Percentiles rank a stretch among this genome's conserved stretches.
These are phyloP conservation scores for Liquidambar formosana DNA, from an alignment of 164 flowering plant species.

Conservation along the genomic window DNA sequence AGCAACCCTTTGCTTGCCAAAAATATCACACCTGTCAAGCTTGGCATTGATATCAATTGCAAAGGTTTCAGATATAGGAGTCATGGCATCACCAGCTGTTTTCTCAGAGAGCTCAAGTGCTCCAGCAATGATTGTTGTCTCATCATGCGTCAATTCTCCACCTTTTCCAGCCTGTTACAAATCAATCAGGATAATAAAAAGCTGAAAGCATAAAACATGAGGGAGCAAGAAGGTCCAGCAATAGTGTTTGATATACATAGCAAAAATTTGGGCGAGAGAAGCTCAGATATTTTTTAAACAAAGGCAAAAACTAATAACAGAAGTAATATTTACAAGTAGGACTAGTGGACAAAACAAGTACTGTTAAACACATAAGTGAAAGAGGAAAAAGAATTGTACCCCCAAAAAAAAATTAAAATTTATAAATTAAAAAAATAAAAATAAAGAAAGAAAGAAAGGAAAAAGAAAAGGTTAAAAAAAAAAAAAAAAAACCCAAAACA, in stretches of 20 bases:
- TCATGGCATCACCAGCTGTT: slow-evolving; percentile 93
- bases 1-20: too few relatives aligned
- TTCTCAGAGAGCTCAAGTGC: slow-evolving; percentile 88
- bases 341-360: not conserved
- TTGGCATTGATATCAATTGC: slow-evolving; percentile 81
- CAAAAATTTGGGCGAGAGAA: not conserved
- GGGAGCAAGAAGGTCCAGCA: not conserved
- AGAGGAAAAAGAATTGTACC: not conserved
- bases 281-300: not conserved
- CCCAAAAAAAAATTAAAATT: too few relatives aligned
- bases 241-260: not conserved
- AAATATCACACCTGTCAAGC: slow-evolving; percentile 50
- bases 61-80: slow-evolving; percentile 86
- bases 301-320: not conserved
- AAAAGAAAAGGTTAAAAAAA: not conserved
- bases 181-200: not conserved
- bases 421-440: too few relatives aligned
- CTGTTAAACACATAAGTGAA: not conserved
- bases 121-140: slow-evolving; percentile 97
- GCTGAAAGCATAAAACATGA: not conserved
- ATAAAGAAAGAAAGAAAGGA: too few relatives aligned
- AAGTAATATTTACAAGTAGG: not conserved
- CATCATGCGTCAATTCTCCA: slow-evolving; percentile 95
- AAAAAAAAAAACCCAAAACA: not conserved
- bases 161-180: slow-evolving; percentile 93